These are phyloP conservation scores for Pythium insidiosum DNA, from an alignment of 352 stramenopile species.

Conservation along the genomic window DNA sequence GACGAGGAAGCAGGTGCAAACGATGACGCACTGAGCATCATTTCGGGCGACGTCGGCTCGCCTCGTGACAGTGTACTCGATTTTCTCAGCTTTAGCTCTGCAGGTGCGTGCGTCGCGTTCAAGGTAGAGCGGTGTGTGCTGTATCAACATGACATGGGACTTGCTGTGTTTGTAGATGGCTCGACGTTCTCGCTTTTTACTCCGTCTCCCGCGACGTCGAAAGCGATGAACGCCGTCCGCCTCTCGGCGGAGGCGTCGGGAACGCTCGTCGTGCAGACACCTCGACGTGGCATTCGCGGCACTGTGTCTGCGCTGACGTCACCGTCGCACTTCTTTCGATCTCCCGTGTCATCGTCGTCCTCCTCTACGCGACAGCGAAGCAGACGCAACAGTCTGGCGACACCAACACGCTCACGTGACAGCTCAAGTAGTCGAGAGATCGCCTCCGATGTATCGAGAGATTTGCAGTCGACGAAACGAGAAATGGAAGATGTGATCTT, in stretches of 20 bases:
- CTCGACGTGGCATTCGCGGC: too few species aligned
- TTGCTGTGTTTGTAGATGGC: constrained; percentile 4
- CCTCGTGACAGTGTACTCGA: constrained; percentile 17
- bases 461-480: too few species aligned
- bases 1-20: constrained; percentile 11
- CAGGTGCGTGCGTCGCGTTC: constrained; percentile 19
- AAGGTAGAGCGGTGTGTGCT: too few species aligned
- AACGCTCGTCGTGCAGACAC: too few species aligned
- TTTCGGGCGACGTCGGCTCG: constrained; percentile 17
- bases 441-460: too few species aligned
- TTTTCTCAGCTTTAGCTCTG: constrained; percentile 27
- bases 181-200: constrained; percentile 45
- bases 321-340: constrained; percentile 72
- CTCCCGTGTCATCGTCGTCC: too few species aligned
- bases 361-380: too few species aligned
- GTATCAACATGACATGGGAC: too few species aligned
- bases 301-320: too few species aligned
- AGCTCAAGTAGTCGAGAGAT: too few species aligned
- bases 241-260: constrained; percentile 10
- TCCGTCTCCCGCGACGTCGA: constrained; percentile 28
- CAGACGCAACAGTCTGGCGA: too few species aligned
- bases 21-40: constrained; percentile 35
- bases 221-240: constrained; percentile 2
- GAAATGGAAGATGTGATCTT: constrained; percentile 7
- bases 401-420: too few species aligned